phyloP scores from a whole-genome alignment of 2,329 filamentous ascomycete genomes.

The Pseudogymnoascus sp. region DNA sequence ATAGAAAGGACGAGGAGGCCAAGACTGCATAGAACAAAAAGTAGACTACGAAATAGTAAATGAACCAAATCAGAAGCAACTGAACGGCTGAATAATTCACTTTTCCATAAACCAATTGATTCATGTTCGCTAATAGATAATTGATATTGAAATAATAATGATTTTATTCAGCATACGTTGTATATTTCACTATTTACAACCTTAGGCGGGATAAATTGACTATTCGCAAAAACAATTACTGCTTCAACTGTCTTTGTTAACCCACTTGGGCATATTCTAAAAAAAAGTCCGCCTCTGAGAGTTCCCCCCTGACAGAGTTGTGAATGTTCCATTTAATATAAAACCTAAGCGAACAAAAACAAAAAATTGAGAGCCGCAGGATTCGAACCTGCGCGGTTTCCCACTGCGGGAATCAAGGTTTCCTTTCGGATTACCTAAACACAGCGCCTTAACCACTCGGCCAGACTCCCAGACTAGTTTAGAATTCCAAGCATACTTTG shows the following conservation, averaged over 20 bases:
- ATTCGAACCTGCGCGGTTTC: constrained; percentile 46
- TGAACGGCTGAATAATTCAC: background rate
- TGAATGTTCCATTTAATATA: background rate
- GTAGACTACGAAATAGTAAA: background rate
- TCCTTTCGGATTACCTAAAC: constrained; percentile 38
- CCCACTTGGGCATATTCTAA: background rate
- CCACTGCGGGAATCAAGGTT: constrained; percentile 29
- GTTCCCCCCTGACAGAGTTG: background rate
- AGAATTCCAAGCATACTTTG: background rate
- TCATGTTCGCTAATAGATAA: background rate
- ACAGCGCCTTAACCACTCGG: constrained; percentile 52
- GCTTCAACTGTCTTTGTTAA: background rate
- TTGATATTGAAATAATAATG: background rate
- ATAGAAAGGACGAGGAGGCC: constrained; percentile 19
- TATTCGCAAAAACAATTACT: too few relatives aligned
- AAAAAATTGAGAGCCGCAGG: constrained; percentile 38
- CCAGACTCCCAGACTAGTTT: constrained; percentile 34
- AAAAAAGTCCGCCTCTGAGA: background rate
- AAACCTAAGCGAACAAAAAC: constrained; percentile 10
- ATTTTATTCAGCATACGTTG: background rate
- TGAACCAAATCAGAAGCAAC: background rate
- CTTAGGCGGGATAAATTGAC: background rate
- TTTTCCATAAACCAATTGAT: background rate
- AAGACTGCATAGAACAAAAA: background rate
- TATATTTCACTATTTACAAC: background rate